A percentile compares a stretch with the other conserved stretches of the same genome.
Conservation (phyloP, 192 early-diverging fungal species). For the Rhizophagus clarus region DNA sequence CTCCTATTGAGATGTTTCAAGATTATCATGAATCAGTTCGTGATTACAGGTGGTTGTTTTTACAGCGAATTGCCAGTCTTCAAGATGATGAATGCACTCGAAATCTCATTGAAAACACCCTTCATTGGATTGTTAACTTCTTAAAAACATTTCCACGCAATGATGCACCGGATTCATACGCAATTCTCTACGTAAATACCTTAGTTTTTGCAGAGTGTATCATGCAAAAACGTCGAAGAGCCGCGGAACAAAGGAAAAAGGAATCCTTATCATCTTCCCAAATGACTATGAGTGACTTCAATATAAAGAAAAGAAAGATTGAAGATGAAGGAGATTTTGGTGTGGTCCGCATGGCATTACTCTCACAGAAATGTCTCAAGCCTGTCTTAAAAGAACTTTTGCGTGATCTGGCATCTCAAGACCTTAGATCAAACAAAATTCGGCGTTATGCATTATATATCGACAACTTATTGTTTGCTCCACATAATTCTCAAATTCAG, state of each 20-base stretch:
- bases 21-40: background rate
- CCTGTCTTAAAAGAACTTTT: background rate
- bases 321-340: background rate
- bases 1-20: background rate
- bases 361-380: background rate
- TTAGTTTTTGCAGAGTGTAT: background rate
- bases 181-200: background rate
- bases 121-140: background rate
- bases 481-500: background rate
- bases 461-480: conserved; percentile 2
- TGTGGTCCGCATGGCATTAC: background rate
- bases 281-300: background rate
- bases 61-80: conserved; percentile 2
- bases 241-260: background rate
- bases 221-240: background rate
- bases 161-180: background rate
- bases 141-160: background rate
- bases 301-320: background rate
- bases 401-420: background rate
- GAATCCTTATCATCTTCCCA: background rate
- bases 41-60: background rate
- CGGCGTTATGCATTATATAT: background rate
- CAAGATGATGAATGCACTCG: background rate
- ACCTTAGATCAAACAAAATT: background rate
- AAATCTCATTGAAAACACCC: background rate